phyloP scores from a whole-genome alignment of 495 filamentous ascomycete species.

The Penicillium bovifimosum region DNA sequence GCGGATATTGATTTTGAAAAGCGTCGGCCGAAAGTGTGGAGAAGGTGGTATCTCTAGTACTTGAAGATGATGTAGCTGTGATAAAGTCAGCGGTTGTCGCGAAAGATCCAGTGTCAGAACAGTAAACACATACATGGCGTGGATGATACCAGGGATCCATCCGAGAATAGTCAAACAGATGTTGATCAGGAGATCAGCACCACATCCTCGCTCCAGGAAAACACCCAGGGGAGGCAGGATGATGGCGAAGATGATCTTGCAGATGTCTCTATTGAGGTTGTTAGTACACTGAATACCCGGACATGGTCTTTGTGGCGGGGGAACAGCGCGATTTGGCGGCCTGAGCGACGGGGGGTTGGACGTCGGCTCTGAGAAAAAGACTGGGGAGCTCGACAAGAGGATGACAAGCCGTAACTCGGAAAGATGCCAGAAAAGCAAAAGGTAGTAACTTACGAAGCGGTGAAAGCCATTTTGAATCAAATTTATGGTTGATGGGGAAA shows the following conservation, averaged over 20 bases:
- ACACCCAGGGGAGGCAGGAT: constrained; percentile 85
- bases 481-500: neutral
- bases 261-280: constrained; percentile 61
- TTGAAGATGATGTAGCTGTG: constrained; percentile 54
- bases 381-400: neutral
- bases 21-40: neutral
- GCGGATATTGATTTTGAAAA: neutral
- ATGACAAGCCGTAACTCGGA: neutral
- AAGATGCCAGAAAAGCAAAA: neutral
- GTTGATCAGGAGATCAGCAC: constrained; percentile 80
- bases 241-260: constrained; percentile 87
- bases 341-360: neutral
- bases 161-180: constrained; percentile 79
- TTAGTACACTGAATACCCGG: constrained; percentile 1
- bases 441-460: constrained; percentile 50
- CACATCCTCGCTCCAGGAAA: constrained; percentile 84
- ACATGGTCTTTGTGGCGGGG: neutral
- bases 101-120: no score
- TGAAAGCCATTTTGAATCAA: constrained; percentile 54
- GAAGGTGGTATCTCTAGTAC: constrained; percentile 33
- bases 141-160: constrained; percentile 71
- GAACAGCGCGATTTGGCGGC: neutral
- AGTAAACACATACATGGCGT: constrained; percentile 56
- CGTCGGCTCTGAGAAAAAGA: no score
- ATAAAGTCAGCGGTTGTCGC: neutral